These are phyloP conservation scores for Monosporascus sp. DNA, from an alignment of 2,329 filamentous ascomycete species.

Conservation along the genomic window DNA sequence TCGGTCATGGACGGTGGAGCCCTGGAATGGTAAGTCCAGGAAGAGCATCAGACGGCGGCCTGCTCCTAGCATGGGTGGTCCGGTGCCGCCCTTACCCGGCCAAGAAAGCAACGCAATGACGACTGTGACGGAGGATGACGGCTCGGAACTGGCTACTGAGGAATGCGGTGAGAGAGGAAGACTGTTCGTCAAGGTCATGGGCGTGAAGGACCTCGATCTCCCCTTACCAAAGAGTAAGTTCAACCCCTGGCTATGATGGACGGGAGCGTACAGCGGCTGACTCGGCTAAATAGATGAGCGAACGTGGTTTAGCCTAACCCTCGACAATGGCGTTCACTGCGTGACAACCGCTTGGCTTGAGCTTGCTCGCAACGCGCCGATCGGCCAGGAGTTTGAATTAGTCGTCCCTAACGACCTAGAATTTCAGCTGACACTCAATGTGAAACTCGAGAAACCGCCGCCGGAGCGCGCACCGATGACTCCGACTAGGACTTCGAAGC, in stretches of 20 bases:
- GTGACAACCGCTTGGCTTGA: slow-evolving; percentile 96
- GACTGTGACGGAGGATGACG: slow-evolving; percentile 65
- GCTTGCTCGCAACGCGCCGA: slow-evolving; percentile 83
- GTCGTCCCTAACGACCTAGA: slow-evolving; percentile 97
- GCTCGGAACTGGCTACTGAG: slow-evolving; percentile 53
- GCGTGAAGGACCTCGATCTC: slow-evolving; percentile 90
- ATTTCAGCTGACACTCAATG: slow-evolving; percentile 94
- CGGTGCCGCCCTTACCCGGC: slow-evolving; percentile 78
- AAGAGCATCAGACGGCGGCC: slow-evolving; percentile 58
- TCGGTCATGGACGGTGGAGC: slow-evolving; percentile 93
- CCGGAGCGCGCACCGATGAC: slow-evolving; percentile 49
- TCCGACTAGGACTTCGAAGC: slow-evolving; percentile 58
- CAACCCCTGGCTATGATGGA: not conserved
- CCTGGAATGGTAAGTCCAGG: slow-evolving; percentile 82
- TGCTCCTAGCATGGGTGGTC: slow-evolving; percentile 44
- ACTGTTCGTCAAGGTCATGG: slow-evolving; percentile 97
- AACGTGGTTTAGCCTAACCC: slow-evolving; percentile 88
- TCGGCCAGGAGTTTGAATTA: slow-evolving; percentile 96
- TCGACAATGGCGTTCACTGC: slow-evolving; percentile 98
- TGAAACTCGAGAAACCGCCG: slow-evolving; percentile 81
- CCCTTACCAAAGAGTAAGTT: slow-evolving; percentile 84
- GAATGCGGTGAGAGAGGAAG: slow-evolving; percentile 84
- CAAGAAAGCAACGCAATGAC: slow-evolving; percentile 76
- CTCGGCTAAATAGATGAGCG: slow-evolving; percentile 61
- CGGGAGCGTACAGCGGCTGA: not conserved